Conservation (phyloP, 495 filamentous ascomycete species). For the Niebla homalea region DNA sequence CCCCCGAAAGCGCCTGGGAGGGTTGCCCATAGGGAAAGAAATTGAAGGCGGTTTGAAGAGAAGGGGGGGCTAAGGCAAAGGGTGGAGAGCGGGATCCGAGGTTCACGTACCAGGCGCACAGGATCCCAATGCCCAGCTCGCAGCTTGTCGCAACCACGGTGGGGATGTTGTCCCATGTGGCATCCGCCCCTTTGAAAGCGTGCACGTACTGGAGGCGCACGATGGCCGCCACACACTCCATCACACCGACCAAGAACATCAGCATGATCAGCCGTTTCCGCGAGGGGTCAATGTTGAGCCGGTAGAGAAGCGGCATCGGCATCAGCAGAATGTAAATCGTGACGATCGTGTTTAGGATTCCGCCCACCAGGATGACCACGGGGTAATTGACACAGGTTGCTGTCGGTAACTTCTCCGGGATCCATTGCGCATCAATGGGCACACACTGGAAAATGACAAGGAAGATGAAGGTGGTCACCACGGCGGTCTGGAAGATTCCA, state of each 20-base stretch:
- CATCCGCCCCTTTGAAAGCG: neutral
- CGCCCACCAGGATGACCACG: neutral
- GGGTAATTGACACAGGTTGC: neutral
- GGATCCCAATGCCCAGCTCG: neutral
- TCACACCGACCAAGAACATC: neutral
- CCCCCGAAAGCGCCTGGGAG: too few relatives aligned
- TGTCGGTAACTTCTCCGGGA: neutral
- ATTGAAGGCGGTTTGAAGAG: too few relatives aligned
- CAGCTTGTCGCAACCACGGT: neutral
- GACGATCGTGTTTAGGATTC: constrained; percentile 8
- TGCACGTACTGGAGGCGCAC: neutral
- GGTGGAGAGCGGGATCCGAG: too few relatives aligned
- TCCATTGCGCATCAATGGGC: neutral
- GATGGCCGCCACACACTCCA: neutral
- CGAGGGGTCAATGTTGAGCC: constrained; percentile 3
- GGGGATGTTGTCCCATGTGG: neutral
- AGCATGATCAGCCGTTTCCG: neutral
- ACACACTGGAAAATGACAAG: neutral
- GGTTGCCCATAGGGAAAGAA: too few relatives aligned
- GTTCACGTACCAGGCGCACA: neutral
- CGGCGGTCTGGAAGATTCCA: neutral
- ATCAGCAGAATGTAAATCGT: constrained; percentile 7
- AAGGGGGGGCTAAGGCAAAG: too few relatives aligned
- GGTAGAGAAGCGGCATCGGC: constrained; percentile 10
- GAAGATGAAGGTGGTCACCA: neutral